Evolutionary conservation across 306 rosid genomes (phyloP), one percentile per base, ranked within the genome.

Genomic region (Ziziphus jujuba): DNA sequence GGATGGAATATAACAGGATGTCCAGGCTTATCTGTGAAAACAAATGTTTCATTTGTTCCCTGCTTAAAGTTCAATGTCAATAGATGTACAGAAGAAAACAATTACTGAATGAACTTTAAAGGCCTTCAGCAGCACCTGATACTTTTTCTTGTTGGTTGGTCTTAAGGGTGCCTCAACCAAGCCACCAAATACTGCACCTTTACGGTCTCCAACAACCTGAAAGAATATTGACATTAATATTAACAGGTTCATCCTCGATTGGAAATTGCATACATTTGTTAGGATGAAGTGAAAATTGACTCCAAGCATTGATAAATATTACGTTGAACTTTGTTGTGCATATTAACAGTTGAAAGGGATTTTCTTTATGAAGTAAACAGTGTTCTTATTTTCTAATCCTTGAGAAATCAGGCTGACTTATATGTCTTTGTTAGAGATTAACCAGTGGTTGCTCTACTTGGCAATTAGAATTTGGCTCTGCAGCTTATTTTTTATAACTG

Each of bases 161-260:
- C 69, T 89, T 25, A 87, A 79, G 38, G 98, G 98, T 61, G 98
- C 95, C 79, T 92, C 98, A 69, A 92, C 84, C 80, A 92, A 75
- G 79, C 96, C 87, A 8, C 95, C 98, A 81, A 92, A 92, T n/a
- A 90, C 95, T 17, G 92, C 96, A 76, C 95, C 98, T 77, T 73
- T 79, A 69, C 75, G 81, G 63, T 92, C 96, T 55, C 95, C 91
- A 61, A 92, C 91, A 82, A 89, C 89, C 98, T 92, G 79, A 55
- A 82, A 76, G 57, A 49, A 28, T 59, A 56, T 59, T 13, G 51
- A 11, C 23, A n/a, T 57, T 40, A 13, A 25, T 13, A 43, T 50
- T 16, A 62, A 23, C 35, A 21, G 23, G 33, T 59, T 15, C 17
- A 0, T 5, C 34, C 22, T 31, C 40, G 15, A 25, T 9, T 16